Evolutionary conservation across 495 filamentous ascomycete genomes (phyloP).

Genomic region (Zalerion maritima): DNA sequence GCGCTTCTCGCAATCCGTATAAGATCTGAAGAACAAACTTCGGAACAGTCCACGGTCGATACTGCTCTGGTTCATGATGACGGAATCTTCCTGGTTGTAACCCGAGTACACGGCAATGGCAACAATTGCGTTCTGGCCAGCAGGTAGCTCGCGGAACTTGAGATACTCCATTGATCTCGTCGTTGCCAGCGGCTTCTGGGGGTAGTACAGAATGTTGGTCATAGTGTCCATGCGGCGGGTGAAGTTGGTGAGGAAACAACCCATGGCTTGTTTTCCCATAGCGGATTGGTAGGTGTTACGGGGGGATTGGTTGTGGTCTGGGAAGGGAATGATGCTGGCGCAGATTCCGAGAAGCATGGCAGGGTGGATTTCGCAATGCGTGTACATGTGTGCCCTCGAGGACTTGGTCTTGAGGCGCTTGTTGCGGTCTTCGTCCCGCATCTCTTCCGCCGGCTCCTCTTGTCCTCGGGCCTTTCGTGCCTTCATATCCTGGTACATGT

Average conservation of each 20-base stretch:
- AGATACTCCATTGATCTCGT: conserved; percentile 97
- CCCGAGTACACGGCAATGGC: conserved; percentile 94
- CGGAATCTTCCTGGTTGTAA: conserved; percentile 99
- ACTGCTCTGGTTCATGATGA: conserved; percentile 99
- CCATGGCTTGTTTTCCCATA: conserved; percentile 99
- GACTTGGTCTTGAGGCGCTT: conserved; percentile 78
- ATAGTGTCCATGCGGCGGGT: conserved; percentile 96
- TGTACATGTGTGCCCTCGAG: conserved; percentile 73
- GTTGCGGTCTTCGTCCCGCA: conserved; percentile 32
- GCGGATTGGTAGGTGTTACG: conserved; percentile 98
- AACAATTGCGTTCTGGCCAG: conserved; percentile 96
- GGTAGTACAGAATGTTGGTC: conserved; percentile 97
- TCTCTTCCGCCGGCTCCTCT: conserved; percentile 30
- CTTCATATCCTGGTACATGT: conserved; percentile 40
- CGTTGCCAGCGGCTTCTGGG: conserved; percentile 91
- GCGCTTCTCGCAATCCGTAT: conserved; percentile 89
- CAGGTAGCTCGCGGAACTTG: conserved; percentile 92
- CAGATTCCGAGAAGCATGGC: conserved; percentile 98
- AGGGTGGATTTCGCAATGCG: conserved; percentile 97
- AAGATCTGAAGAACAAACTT: conserved; percentile 93
- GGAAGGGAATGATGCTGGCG: conserved; percentile 98
- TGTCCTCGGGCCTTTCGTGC: too few relatives aligned
- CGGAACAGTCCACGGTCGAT: conserved; percentile 96
- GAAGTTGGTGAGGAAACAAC: conserved; percentile 94
- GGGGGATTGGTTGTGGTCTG: conserved; percentile 97